Conservation (phyloP, 495 filamentous ascomycete species). For the Trichocladium uniseriatum region DNA sequence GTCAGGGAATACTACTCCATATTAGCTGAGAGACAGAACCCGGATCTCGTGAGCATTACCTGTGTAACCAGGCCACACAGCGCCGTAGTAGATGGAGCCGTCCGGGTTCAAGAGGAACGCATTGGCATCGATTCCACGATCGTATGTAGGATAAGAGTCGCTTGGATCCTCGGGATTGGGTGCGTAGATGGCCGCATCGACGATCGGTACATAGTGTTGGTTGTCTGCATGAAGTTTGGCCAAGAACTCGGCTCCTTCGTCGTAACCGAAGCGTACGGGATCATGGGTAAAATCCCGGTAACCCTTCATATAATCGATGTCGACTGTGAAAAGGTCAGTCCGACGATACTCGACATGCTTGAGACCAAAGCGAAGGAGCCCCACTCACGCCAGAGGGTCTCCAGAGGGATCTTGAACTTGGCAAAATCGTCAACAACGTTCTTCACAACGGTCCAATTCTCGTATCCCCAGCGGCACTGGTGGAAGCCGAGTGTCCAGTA, state of each 20-base stretch:
- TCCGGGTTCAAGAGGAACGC: conserved; percentile 63
- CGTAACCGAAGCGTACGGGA: conserved; percentile 52
- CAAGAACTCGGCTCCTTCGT: conserved; percentile 58
- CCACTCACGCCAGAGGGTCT: conserved; percentile 57
- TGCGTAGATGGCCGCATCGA: conserved; percentile 75
- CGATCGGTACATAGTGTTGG: conserved; percentile 73
- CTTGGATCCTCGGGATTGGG: conserved; percentile 62
- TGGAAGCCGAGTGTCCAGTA: conserved; percentile 86
- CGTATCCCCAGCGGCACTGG: conserved; percentile 77
- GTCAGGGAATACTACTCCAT: conserved; percentile 39
- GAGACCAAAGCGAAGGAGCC: neutral
- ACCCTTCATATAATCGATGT: conserved; percentile 73
- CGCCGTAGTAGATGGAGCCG: conserved; percentile 63
- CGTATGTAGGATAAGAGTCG: conserved; percentile 62
- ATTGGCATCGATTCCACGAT: conserved; percentile 53
- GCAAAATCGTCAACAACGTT: conserved; percentile 72
- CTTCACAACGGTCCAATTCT: conserved; percentile 62
- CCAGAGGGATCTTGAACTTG: conserved; percentile 63
- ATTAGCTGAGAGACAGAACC: conserved; percentile 46
- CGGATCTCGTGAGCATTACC: conserved; percentile 14
- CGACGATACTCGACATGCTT: neutral
- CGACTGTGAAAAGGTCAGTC: conserved; percentile 42
- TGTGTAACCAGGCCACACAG: conserved; percentile 83
- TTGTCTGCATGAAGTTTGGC: conserved; percentile 52
- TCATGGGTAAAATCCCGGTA: conserved; percentile 68